Conservation (phyloP, 257 asterid species). For the Salvia miltiorrhiza region DNA sequence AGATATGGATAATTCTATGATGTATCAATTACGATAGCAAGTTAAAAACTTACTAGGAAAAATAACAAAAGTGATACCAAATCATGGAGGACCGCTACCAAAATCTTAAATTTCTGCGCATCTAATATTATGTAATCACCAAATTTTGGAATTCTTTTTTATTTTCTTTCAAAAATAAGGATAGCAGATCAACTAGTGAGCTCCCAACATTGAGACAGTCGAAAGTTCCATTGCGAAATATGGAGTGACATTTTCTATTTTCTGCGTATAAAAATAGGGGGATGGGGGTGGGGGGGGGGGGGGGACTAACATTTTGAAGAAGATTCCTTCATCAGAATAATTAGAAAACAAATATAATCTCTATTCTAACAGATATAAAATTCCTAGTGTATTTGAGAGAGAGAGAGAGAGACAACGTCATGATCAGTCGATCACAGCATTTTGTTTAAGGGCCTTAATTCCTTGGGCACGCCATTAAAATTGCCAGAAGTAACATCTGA, state of each 20-base stretch:
- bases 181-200: no score
- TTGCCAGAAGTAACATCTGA: constrained; percentile 79
- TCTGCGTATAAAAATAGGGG: background rate
- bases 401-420: background rate
- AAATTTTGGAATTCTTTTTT: no score
- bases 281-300: no score
- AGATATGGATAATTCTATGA: background rate
- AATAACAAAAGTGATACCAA: background rate
- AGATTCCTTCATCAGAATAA: background rate
- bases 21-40: background rate
- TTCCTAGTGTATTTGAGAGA: background rate
- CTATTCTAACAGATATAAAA: background rate
- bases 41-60: background rate
- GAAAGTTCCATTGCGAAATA: no score
- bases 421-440: constrained; percentile 57
- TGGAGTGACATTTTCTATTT: background rate
- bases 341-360: background rate
- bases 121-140: no score
- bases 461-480: constrained; percentile 71
- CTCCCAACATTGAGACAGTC: no score
- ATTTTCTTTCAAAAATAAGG: no score
- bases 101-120: no score
- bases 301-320: background rate
- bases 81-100: no score
- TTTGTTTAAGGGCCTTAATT: constrained; percentile 69